A percentile compares a stretch with the other conserved stretches of the same genome.
Conservation (phyloP, 2,329 filamentous ascomycete species). For the Tolypocladium capitatum region DNA sequence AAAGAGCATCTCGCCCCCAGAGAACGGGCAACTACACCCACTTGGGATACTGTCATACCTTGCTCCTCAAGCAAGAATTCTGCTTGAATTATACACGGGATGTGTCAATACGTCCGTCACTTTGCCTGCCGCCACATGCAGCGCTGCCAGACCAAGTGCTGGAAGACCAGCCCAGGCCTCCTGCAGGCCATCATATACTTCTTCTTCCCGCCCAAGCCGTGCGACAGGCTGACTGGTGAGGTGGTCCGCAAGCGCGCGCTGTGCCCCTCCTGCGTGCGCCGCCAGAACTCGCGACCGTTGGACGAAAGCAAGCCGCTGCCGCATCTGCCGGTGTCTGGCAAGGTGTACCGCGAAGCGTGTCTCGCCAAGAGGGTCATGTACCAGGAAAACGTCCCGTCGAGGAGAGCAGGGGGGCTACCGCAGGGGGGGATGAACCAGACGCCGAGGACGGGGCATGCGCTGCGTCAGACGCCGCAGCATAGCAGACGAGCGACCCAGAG, state of each 20-base stretch:
- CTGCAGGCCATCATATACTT: not conserved
- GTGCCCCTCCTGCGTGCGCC: not conserved
- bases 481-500: too few relatives aligned
- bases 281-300: not conserved
- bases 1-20: not conserved
- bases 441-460: not conserved
- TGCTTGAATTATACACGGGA: not conserved
- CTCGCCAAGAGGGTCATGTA: not conserved
- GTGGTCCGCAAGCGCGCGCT: not conserved
- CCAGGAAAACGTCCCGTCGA: not conserved
- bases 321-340: not conserved
- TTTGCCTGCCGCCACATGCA: slow-evolving; percentile 11
- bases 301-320: not conserved
- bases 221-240: not conserved
- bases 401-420: not conserved
- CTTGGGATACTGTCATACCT: not conserved
- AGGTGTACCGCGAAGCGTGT: not conserved
- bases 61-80: not conserved
- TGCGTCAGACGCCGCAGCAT: not conserved
- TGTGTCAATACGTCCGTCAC: slow-evolving; percentile 10
- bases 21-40: not conserved
- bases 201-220: slow-evolving; percentile 1
- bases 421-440: not conserved
- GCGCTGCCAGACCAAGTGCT: not conserved
- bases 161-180: not conserved